A percentile compares a stretch with the other conserved stretches of the same genome.
These are phyloP conservation scores for Ottelia alismoides DNA, from an alignment of 106 monocot species.

Conservation along the genomic window DNA sequence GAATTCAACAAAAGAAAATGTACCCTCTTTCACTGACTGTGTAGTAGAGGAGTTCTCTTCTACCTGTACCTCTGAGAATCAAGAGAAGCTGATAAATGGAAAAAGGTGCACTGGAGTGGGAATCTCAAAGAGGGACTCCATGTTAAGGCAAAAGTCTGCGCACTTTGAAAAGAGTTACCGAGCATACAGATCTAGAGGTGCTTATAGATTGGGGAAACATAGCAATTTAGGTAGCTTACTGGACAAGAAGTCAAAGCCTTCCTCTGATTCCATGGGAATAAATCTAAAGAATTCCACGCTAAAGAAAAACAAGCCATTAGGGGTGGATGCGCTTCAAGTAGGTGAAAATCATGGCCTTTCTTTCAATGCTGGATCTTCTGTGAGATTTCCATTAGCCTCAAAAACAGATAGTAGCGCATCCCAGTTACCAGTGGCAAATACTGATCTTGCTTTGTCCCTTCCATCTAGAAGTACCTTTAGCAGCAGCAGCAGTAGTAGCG, in stretches of 20 bases:
- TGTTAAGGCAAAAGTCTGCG: conserved; percentile 40
- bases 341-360: conserved; percentile 16
- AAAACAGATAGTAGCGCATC: no score
- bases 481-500: neutral
- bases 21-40: conserved; percentile 6
- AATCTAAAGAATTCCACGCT: conserved; percentile 35
- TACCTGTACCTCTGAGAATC: conserved; percentile 8
- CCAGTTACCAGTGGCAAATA: conserved; percentile 25
- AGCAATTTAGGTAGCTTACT: conserved; percentile 26
- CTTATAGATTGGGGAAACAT: conserved; percentile 36
- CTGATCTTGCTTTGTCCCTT: conserved; percentile 58
- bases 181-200: conserved; percentile 52
- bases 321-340: conserved; percentile 5
- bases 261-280: conserved; percentile 22
- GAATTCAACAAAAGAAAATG: conserved; percentile 19
- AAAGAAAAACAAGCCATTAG: no score
- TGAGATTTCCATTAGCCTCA: conserved; percentile 4
- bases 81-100: conserved; percentile 21
- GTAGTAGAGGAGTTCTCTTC: conserved; percentile 13
- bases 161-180: conserved; percentile 65
- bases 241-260: conserved; percentile 45
- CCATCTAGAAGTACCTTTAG: conserved; percentile 22
- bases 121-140: conserved; percentile 56
- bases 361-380: conserved; percentile 15
- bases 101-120: conserved; percentile 30